A percentile compares a stretch with the other conserved stretches of the same genome.
phyloP scores from a whole-genome alignment of 1,284 basidiomycete genomes.

The Rhodotorula sp. region DNA sequence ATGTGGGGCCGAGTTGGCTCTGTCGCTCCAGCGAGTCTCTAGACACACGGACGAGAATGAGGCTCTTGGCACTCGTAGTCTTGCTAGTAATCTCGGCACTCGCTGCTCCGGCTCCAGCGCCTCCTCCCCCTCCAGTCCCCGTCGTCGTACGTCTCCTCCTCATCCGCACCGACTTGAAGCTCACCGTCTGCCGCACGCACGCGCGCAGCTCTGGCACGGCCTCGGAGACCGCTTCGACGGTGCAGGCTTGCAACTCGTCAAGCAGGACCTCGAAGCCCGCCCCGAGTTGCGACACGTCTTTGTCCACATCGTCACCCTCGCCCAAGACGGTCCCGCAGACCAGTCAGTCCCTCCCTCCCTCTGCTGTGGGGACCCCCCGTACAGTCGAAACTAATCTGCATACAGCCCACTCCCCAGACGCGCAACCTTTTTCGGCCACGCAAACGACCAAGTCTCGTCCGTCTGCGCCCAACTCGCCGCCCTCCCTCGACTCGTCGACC shows the following conservation, averaged over 20 bases:
- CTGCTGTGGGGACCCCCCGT: too few relatives aligned
- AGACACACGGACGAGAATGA: background rate
- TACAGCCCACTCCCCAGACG: constrained; percentile 51
- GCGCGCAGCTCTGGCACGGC: constrained; percentile 77
- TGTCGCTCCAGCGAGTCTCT: background rate
- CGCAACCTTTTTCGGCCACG: constrained; percentile 65
- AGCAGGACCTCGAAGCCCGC: constrained; percentile 54
- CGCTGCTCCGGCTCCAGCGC: background rate
- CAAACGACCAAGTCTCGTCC: constrained; percentile 66
- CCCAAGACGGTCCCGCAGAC: constrained; percentile 66
- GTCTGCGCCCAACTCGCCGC: constrained; percentile 67
- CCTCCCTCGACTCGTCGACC: constrained; percentile 62
- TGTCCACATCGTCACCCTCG: constrained; percentile 75
- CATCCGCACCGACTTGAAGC: too few relatives aligned
- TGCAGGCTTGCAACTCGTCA: constrained; percentile 47
- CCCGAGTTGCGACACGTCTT: constrained; percentile 74
- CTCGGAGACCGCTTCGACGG: constrained; percentile 63
- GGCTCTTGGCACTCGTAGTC: background rate
- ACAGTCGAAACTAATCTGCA: background rate
- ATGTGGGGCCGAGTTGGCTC: too few relatives aligned
- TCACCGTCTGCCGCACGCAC: too few relatives aligned
- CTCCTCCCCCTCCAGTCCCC: constrained; percentile 7
- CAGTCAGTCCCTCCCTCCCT: constrained; percentile 63
- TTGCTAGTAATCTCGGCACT: background rate
- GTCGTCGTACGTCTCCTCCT: constrained; percentile 10